Conservation (phyloP, 192 early-diverging fungal species). For the Rhizoclosmatium sp. region DNA sequence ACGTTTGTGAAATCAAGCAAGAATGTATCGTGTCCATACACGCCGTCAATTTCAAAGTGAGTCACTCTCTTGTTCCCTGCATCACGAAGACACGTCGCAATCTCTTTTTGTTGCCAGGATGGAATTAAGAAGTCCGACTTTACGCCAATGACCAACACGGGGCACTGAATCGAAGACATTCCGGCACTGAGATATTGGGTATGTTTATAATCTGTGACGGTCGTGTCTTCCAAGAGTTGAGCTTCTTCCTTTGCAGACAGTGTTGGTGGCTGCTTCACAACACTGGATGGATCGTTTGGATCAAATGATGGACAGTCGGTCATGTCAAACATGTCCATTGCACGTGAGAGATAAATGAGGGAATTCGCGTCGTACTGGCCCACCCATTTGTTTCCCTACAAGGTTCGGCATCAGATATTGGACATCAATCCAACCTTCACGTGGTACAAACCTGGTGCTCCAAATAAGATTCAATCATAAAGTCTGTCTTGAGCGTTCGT, state of each 20-base stretch:
- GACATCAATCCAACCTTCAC: neutral
- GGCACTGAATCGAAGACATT: constrained; percentile 70
- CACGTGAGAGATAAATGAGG: constrained; percentile 88
- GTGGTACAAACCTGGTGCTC: constrained; percentile 71
- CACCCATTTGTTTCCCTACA: constrained; percentile 17
- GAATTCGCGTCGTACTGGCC: constrained; percentile 18
- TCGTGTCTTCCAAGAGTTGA: neutral
- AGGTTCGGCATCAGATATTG: neutral
- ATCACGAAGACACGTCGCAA: constrained; percentile 82
- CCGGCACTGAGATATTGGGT: constrained; percentile 65
- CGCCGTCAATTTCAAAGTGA: constrained; percentile 95
- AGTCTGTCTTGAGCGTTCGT: constrained; percentile 53
- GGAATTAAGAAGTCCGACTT: constrained; percentile 97
- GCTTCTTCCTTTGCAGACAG: neutral
- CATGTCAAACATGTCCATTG: constrained; percentile 99
- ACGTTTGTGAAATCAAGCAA: constrained; percentile 89
- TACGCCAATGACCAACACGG: constrained; percentile 90
- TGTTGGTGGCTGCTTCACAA: neutral
- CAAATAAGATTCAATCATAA: constrained; percentile 93
- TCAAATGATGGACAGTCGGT: constrained; percentile 11
- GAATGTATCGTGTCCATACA: constrained; percentile 98
- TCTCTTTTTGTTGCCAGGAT: constrained; percentile 93
- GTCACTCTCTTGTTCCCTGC: constrained; percentile 90
- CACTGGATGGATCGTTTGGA: neutral
- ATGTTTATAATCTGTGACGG: constrained; percentile 1